A percentile compares a stretch with the other conserved stretches of the same genome.
phyloP scores from a whole-genome alignment of 805 yeast genomes.

The Barnettozyma vustinii region DNA sequence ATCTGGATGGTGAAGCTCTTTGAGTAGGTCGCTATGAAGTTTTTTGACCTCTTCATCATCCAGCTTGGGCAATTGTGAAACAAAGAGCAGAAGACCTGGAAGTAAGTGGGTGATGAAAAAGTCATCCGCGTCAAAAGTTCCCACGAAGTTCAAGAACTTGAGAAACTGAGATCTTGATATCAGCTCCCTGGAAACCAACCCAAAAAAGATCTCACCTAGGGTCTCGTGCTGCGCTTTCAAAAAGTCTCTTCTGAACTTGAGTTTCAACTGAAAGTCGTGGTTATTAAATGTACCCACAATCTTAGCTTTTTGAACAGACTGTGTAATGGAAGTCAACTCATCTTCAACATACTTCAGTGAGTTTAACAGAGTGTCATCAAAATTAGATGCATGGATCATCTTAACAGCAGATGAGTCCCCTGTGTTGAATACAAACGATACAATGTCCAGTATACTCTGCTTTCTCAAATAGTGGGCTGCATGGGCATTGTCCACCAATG shows the following conservation, averaged over 20 bases:
- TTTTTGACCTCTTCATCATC: constrained; percentile 33
- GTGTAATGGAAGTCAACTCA: constrained; percentile 49
- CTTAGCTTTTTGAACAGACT: constrained; percentile 44
- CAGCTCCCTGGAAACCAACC: constrained; percentile 37
- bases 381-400: constrained; percentile 15
- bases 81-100: constrained; percentile 49
- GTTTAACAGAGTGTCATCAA: constrained; percentile 41
- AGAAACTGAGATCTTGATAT: constrained; percentile 32
- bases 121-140: constrained; percentile 53
- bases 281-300: constrained; percentile 46
- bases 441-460: constrained; percentile 67
- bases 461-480: constrained; percentile 64
- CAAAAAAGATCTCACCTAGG: constrained; percentile 59
- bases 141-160: constrained; percentile 40
- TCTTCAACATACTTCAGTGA: constrained; percentile 57
- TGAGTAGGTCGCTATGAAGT: constrained; percentile 33
- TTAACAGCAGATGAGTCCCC: constrained; percentile 25
- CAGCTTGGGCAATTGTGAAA: constrained; percentile 33
- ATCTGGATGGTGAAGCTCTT: constrained; percentile 34
- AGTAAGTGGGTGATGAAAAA: constrained; percentile 56
- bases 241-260: constrained; percentile 57
- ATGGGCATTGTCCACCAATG: constrained; percentile 55
- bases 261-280: constrained; percentile 39
- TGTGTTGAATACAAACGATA: constrained; percentile 34
- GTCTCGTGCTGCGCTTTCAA: constrained; percentile 64